A percentile compares a stretch with the other conserved stretches of the same genome.
These are phyloP conservation scores for Verbascum thapsus DNA, from an alignment of 257 asterid species.

Conservation along the genomic window DNA sequence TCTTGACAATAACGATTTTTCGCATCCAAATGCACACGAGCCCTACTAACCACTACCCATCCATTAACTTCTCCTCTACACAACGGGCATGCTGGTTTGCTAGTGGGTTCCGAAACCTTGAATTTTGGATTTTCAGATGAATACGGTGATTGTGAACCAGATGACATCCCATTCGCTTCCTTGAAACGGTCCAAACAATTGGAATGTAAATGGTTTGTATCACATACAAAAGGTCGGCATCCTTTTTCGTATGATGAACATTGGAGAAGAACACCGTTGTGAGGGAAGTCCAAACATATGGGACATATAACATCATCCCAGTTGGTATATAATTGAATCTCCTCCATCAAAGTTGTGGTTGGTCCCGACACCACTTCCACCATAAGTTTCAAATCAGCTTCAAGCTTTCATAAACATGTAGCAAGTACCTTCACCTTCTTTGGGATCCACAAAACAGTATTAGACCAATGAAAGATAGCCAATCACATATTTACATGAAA, in stretches of 20 bases:
- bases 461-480: conserved; percentile 4
- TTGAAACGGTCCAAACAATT: conserved; percentile 80
- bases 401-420: conserved; percentile 19
- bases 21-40: conserved; percentile 61
- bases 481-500: background rate
- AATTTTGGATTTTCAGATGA: conserved; percentile 38
- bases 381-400: conserved; percentile 22
- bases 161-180: conserved; percentile 56
- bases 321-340: conserved; percentile 59
- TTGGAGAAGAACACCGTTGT: conserved; percentile 80
- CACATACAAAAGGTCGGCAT: conserved; percentile 79
- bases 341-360: conserved; percentile 47
- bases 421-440: conserved; percentile 14
- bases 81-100: conserved; percentile 68
- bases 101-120: conserved; percentile 37
- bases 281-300: conserved; percentile 81
- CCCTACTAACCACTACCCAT: conserved; percentile 65
- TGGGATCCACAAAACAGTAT: conserved; percentile 24
- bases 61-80: conserved; percentile 87
- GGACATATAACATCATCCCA: conserved; percentile 80
- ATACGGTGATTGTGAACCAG: conserved; percentile 40
- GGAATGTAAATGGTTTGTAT: conserved; percentile 76
- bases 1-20: conserved; percentile 77
- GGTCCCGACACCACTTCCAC: conserved; percentile 33
- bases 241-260: conserved; percentile 77